phyloP scores from a whole-genome alignment of 148 eudicot species.

The Fagopyrum homotropicum region DNA sequence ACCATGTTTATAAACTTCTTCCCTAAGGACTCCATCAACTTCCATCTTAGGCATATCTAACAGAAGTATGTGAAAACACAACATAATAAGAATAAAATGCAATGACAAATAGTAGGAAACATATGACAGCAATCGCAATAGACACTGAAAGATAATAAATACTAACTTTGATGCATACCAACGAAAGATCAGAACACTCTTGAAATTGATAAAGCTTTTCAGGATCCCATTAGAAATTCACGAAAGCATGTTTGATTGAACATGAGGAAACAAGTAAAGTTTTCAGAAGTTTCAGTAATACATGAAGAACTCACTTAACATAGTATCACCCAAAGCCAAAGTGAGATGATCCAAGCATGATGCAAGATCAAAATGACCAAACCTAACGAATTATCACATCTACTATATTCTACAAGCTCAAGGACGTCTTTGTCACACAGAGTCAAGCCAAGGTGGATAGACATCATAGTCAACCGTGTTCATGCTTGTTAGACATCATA shows the following conservation, averaged over 20 bases:
- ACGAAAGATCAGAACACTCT: background rate
- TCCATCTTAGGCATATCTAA: slow-evolving; percentile 8
- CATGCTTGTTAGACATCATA: background rate
- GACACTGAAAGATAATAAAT: background rate
- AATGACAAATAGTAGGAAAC: background rate
- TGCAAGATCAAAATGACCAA: background rate
- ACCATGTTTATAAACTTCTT: slow-evolving; percentile 30
- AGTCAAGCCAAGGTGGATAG: background rate
- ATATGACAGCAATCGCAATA: background rate
- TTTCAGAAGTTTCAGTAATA: background rate
- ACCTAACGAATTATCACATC: background rate
- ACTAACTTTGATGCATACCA: background rate
- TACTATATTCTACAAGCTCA: background rate
- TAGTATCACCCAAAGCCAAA: too few relatives aligned
- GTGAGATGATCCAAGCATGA: too few relatives aligned
- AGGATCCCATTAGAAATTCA: background rate
- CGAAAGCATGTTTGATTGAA: background rate
- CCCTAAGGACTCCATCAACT: background rate
- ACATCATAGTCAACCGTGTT: background rate
- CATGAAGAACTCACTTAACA: background rate
- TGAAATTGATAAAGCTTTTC: background rate
- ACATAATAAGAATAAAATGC: background rate
- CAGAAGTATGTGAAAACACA: background rate
- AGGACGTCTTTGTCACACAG: background rate
- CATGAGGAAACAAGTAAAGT: background rate